Percentiles rank a stretch among this genome's conserved stretches.
These are phyloP conservation scores for Trichaptum fuscoviolaceum DNA, from an alignment of 768 basidiomycete species.

Conservation along the genomic window DNA sequence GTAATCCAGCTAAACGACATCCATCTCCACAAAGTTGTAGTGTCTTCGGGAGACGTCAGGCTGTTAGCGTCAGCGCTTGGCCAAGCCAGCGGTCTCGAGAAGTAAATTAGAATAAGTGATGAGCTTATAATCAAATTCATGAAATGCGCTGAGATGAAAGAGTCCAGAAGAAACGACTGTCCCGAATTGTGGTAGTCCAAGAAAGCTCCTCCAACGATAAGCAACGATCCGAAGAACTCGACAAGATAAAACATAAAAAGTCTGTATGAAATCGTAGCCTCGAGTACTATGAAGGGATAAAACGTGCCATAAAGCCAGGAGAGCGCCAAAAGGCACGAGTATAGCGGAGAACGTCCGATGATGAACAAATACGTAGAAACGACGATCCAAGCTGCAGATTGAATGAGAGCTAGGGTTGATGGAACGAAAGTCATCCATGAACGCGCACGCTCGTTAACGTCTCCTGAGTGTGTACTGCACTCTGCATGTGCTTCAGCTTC, in stretches of 20 bases:
- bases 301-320: slow-evolving; percentile 65
- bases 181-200: slow-evolving; percentile 46
- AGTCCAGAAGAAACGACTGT: slow-evolving; percentile 33
- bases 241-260: slow-evolving; percentile 52
- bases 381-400: slow-evolving; percentile 54
- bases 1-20: slow-evolving; percentile 67
- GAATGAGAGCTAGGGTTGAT: slow-evolving; percentile 47
- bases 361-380: slow-evolving; percentile 47
- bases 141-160: slow-evolving; percentile 21
- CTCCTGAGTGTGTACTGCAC: not conserved
- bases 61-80: slow-evolving; percentile 23
- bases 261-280: slow-evolving; percentile 58
- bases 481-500: slow-evolving; percentile 44
- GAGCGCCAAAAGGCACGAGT: slow-evolving; percentile 37
- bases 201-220: slow-evolving; percentile 49
- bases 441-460: slow-evolving; percentile 13
- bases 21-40: slow-evolving; percentile 68
- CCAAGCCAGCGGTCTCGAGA: not conserved
- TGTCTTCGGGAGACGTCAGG: slow-evolving; percentile 65
- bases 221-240: slow-evolving; percentile 38
- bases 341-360: slow-evolving; percentile 21
- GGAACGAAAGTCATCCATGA: slow-evolving; percentile 62
- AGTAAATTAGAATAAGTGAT: not conserved
- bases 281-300: slow-evolving; percentile 48
- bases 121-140: slow-evolving; percentile 26